These are phyloP conservation scores for Gracilaria vermiculophylla DNA, from an alignment of 23 red algal species.

Conservation along the genomic window DNA sequence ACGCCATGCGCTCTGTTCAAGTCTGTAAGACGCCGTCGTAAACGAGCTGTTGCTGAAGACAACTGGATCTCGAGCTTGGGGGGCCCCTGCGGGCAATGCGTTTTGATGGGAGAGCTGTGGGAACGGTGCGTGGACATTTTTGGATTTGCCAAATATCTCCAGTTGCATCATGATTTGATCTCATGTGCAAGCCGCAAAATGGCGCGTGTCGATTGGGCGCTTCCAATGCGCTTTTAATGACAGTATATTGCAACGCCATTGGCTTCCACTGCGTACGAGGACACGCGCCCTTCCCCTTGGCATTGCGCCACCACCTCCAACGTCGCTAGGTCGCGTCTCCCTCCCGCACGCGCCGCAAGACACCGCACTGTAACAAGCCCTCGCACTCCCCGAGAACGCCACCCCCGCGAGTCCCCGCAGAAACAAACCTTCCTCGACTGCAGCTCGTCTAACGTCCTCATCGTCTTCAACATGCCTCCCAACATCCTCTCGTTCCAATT, in stretches of 20 bases:
- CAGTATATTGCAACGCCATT: not conserved
- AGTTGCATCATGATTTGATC: not conserved
- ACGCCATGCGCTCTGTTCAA: too few species aligned
- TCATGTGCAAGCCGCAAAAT: not conserved
- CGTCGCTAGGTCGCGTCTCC: too few species aligned
- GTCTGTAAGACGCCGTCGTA: too few species aligned
- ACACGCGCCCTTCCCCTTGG: not conserved
- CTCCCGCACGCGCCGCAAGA: not conserved
- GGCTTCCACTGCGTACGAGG: not conserved
- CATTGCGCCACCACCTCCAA: too few species aligned
- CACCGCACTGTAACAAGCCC: not conserved
- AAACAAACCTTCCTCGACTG: not conserved
- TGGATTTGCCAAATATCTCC: not conserved
- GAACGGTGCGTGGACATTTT: too few species aligned
- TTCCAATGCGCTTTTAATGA: not conserved
- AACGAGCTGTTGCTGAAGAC: too few species aligned
- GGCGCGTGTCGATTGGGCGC: not conserved
- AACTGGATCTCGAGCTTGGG: too few species aligned
- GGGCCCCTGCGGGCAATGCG: too few species aligned
- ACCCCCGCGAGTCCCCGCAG: not conserved
- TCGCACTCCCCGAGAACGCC: not conserved
- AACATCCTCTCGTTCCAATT: conserved; percentile 10
- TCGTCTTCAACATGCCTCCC: not conserved
- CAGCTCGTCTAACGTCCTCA: not conserved
- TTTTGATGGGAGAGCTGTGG: too few species aligned